Evolutionary conservation across 108 stramenopile species (phyloP), one percentile per base, ranked within the genome.

Genomic region (Cyclotella kingstonii): DNA sequence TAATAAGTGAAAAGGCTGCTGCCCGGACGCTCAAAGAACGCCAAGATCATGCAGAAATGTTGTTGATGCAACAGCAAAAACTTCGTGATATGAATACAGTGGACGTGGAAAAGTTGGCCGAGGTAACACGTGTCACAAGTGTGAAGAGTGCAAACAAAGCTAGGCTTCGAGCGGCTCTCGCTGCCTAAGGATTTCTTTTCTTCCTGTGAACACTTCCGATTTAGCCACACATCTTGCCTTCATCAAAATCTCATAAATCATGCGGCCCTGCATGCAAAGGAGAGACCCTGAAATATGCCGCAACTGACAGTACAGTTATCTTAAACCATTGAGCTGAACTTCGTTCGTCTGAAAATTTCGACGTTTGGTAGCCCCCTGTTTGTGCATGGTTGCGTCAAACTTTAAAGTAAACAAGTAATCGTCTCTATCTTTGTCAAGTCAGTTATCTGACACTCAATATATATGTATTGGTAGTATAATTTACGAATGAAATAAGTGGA

Each of bases 101-200:
- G 27, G 11, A 50, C 2, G 49, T 1, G n/a, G 10, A 50, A 2
- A 29, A 50, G 28, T 27, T 50, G 26, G 49, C 49, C 1, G 49
- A 27, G n/a, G 26, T 29, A 29, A 29, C 49, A 11, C 28, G 12
- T 5, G 8, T 29, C 10, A 5, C 29, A 29, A 50, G 49, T 29
- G 28, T 50, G 49, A 50, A 50, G 49, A 50, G 49, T 29, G 49
- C 15, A 11, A 15, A 50, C 9, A 50, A 29, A 29, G 49, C 49
- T 28, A 9, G 49, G 0, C 31, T 21, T 27, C 49, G 49, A 15
- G 49, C 49, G 2, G 49, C 49, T 2, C 17, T 50, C 10, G 49
- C 49, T 5, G 49, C 49, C n/a, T 50, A 15, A 50, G 49, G 31
- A 9, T 6, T 2, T 11, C 25, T 48, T 11, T 9, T 1, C 4